A percentile compares a stretch with the other conserved stretches of the same genome.
Conservation (phyloP, 345 rosid genomes). For the Bruguiera gymnorhiza region DNA sequence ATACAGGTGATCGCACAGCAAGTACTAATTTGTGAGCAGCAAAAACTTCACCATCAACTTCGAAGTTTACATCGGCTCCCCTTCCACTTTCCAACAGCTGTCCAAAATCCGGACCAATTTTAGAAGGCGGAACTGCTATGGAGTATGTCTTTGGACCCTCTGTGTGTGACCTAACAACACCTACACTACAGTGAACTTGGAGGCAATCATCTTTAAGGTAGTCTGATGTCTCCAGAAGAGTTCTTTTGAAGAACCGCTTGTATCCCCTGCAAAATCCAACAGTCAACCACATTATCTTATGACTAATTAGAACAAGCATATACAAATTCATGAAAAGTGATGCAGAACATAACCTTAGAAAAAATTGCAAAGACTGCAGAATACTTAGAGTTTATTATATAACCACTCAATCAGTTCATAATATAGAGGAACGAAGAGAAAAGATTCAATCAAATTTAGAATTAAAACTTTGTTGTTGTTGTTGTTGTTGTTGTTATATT, state of each 20-base stretch:
- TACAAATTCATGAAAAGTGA: too few relatives aligned
- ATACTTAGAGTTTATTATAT: too few relatives aligned
- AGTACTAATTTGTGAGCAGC: conserved; percentile 67
- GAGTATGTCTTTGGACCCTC: conserved; percentile 66
- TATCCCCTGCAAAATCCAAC: conserved; percentile 64
- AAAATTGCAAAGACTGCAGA: too few relatives aligned
- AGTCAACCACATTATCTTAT: background rate
- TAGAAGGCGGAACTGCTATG: conserved; percentile 56
- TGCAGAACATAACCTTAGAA: too few relatives aligned
- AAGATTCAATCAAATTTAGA: too few relatives aligned
- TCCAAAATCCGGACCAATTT: conserved; percentile 55
- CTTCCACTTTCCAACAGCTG: conserved; percentile 55
- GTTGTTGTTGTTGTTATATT: too few relatives aligned
- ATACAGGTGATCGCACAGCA: conserved; percentile 76
- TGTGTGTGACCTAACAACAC: conserved; percentile 69
- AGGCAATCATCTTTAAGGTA: conserved; percentile 69
- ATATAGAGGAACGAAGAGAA: too few relatives aligned
- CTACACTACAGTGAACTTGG: conserved; percentile 60
- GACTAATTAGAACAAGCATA: background rate
- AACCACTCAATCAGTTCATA: too few relatives aligned
- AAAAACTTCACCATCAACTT: conserved; percentile 65
- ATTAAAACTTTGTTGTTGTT: too few relatives aligned
- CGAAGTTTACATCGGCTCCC: conserved; percentile 51
- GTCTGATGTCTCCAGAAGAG: conserved; percentile 59
- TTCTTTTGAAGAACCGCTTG: conserved; percentile 74